Evolutionary conservation across 495 filamentous ascomycete species (phyloP).

Genomic region (Xylaria castorea): DNA sequence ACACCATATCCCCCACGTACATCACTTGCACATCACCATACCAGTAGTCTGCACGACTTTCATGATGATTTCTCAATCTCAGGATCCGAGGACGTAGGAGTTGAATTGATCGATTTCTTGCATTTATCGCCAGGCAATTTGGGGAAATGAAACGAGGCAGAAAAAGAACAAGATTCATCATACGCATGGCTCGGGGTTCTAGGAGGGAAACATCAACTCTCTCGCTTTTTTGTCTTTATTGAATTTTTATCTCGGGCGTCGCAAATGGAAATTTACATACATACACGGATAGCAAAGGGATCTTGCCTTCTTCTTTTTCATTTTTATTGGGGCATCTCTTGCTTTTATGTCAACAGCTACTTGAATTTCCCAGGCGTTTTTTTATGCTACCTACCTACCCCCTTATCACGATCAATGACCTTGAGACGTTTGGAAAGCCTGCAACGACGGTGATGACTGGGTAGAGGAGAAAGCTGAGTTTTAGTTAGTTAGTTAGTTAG

Average conservation of each 20-base stretch:
- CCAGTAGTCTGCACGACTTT: constrained; percentile 8
- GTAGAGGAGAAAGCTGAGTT: not conserved
- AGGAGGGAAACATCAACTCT: constrained; percentile 36
- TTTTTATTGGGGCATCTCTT: not conserved
- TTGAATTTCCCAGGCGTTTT: not conserved
- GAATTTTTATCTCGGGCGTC: not conserved
- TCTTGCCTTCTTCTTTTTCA: not conserved
- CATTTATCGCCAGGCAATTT: not conserved
- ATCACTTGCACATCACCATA: not conserved
- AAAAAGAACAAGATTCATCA: constrained; percentile 13
- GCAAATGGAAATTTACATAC: constrained; percentile 7
- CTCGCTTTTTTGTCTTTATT: not conserved
- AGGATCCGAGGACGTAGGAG: not conserved
- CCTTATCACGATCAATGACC: not conserved
- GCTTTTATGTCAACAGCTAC: too few species aligned
- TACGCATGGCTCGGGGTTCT: constrained; percentile 26
- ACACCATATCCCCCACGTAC: constrained; percentile 28
- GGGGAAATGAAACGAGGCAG: constrained; percentile 5
- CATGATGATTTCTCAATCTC: not conserved
- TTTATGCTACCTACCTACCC: not conserved
- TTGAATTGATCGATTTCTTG: not conserved
- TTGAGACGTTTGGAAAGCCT: not conserved
- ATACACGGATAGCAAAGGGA: not conserved
- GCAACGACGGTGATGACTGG: not conserved
- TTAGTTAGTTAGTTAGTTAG: not conserved